These are phyloP conservation scores for Apium graveolens DNA, from an alignment of 129 eudicot species.

Conservation along the genomic window DNA sequence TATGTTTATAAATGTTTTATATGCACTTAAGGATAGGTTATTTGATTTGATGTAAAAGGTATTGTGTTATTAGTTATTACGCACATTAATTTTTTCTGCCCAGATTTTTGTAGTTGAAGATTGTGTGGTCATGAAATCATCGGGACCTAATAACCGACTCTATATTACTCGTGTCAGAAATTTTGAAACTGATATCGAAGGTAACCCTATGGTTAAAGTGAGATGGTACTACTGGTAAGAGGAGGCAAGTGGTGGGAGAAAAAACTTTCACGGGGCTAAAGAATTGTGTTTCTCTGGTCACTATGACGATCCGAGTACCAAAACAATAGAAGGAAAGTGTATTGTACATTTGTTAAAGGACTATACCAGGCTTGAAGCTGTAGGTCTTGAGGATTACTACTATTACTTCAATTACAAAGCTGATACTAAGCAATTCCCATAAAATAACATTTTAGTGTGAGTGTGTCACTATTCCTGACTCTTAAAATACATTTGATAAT, in stretches of 20 bases:
- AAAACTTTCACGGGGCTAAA: slow-evolving; percentile 53
- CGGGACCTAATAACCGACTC: slow-evolving; percentile 37
- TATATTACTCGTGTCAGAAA: slow-evolving; percentile 62
- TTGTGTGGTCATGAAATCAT: slow-evolving; percentile 51
- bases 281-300: slow-evolving; percentile 60
- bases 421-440: slow-evolving; percentile 45
- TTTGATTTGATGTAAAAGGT: not conserved
- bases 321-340: slow-evolving; percentile 67
- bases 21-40: not conserved
- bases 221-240: slow-evolving; percentile 72
- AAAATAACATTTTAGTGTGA: slow-evolving; percentile 60
- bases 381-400: slow-evolving; percentile 59
- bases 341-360: slow-evolving; percentile 61
- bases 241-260: slow-evolving; percentile 63
- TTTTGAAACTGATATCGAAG: slow-evolving; percentile 51
- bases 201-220: slow-evolving; percentile 40
- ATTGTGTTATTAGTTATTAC: not conserved
- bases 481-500: not conserved
- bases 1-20: not conserved
- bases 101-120: slow-evolving; percentile 44
- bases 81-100: not conserved
- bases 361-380: slow-evolving; percentile 60
- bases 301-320: slow-evolving; percentile 55
- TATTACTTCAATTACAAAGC: slow-evolving; percentile 62
- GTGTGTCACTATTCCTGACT: slow-evolving; percentile 3